Base-by-base conservation (phyloP, 2,329 filamentous ascomycete genomes). In the Stachybotrys chlorohalonatus region DNA sequence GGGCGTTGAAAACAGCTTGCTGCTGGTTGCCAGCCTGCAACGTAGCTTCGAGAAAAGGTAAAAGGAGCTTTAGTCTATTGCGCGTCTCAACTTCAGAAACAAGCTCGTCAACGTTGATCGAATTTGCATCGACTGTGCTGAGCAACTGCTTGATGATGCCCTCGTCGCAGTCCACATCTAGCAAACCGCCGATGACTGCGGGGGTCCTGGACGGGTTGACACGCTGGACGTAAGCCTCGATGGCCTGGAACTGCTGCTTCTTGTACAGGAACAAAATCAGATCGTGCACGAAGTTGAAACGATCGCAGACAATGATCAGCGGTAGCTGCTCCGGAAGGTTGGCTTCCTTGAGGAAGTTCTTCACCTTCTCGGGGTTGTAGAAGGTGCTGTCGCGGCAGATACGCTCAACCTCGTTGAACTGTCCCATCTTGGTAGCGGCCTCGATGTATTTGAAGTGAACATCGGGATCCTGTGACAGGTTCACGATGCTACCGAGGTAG, bases 361-460 rank as follows among this genome's bases (percentile, higher is more conserved):
- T 96, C 55, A 96, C 90, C 79, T 96, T 95, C 73, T 96, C 91
- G 0, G 91, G 82, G 70, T 96, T 93, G 74, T 91, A 93, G 66
- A 82, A 81, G 70, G 88, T 91, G 79, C 87, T 95, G 71, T 99
- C 94, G 58, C 95, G 86, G 76, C 93, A 97, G 66, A 99, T 93
- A 54, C 94, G 89, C 79, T 99, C 93, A 17, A 99, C 94, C 68
- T 99, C 94, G 61, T 90, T 92, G 66, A 96, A 84, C 73, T 99
- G 93, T 32, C 87, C 85, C 83, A 96, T 95, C 67, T 86, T 89
- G 30, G 92, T 96, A 36, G 95, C 94, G 54, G 94, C 91, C 74
- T 99, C 93, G 56, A 99, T 96, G 73, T 99, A 99, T 80, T 99
- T 99, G 85, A 96, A 99, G 69, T 94, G 89, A 32, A 99, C 94